Evolutionary conservation across 202 grass and related monocot genomes (phyloP), one percentile per base, ranked within the genome.

Genomic region (Musa balbisiana): DNA sequence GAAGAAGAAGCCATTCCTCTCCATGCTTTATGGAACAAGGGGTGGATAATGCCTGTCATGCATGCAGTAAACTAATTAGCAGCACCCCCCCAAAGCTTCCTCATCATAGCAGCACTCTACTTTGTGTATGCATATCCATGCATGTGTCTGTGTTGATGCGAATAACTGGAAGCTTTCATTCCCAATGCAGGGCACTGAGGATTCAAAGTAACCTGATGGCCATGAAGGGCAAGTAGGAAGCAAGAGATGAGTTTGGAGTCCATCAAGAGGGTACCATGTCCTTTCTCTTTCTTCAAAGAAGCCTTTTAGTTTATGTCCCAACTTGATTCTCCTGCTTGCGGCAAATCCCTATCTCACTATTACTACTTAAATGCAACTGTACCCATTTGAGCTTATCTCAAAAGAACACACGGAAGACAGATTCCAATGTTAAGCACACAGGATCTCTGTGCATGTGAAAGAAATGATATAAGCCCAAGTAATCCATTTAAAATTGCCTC

Each of bases 231-330:
- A 72, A 68, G 77, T 68, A 82, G 85, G 83, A 73, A 54, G 86
- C 64, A 82, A 24, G 75, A 80, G 80, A 76, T 74, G 80, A 76
- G 74, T 60, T 81, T 72, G 53, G 80, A 80, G 83, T 84, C 81
- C 85, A 88, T 70, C 78, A 77, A 85, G 69, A 73, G 84, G 77
- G 67, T 71, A 52, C 82, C 89, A 81, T 81, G 69, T 67, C 62
- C 51, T 76, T 81, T 83, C 79, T 85, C 73, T 76, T 89, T 81
- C 88, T 55, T 83, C 79, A 68, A 76, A 65, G 88, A 72, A 76
- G 85, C 63, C 54, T 79, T 49, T 83, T 84, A 85, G 20, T 82
- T 83, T 90, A 82, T 76, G 83, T 52, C 73, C 69, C 74, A 66
- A 65, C 79, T 85, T 52, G 76, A 80, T 82, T 82, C 79, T 78